A percentile compares a stretch with the other conserved stretches of the same genome.
phyloP scores from a whole-genome alignment of 768 basidiomycete genomes.

The Russula sp. region DNA sequence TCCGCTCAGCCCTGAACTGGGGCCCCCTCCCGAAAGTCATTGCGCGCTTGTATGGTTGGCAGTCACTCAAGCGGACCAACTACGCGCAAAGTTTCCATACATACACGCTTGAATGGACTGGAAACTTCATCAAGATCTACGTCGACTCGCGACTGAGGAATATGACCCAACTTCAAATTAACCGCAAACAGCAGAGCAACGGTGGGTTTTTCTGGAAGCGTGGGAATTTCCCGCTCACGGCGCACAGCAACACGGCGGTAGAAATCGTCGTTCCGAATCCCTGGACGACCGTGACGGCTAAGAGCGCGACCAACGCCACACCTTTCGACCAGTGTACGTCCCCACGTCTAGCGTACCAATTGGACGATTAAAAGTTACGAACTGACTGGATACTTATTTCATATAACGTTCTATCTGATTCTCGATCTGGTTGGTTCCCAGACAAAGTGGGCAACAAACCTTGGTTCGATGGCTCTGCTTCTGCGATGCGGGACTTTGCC shows the following conservation, averaged over 20 bases:
- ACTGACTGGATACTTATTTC: conserved; percentile 13
- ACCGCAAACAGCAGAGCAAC: conserved; percentile 30
- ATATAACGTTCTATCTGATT: conserved; percentile 69
- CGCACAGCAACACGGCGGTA: conserved; percentile 34
- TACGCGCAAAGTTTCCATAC: conserved; percentile 47
- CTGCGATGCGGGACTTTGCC: conserved; percentile 72
- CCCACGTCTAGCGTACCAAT: no score
- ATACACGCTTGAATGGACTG: conserved; percentile 57
- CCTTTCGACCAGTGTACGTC: conserved; percentile 52
- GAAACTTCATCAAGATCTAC: conserved; percentile 47
- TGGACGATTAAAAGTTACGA: conserved; percentile 1
- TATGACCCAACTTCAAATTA: conserved; percentile 47
- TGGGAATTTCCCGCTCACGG: conserved; percentile 46
- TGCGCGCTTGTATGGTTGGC: conserved; percentile 40
- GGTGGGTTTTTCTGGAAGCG: conserved; percentile 49
- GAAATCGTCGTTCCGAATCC: conserved; percentile 42
- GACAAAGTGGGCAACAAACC: conserved; percentile 53
- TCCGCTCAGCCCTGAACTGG: conserved; percentile 60
- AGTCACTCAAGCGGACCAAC: conserved; percentile 39
- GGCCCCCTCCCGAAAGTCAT: conserved; percentile 44
- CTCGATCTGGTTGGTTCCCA: conserved; percentile 65
- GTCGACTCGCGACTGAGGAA: conserved; percentile 47
- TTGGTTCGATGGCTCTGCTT: conserved; percentile 61
- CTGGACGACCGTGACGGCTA: conserved; percentile 36
- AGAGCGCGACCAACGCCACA: conserved; percentile 41